Percentiles rank a stretch among this genome's conserved stretches.
Conservation (phyloP, 2,329 filamentous ascomycete genomes). For the Ophiostoma sp. region DNA sequence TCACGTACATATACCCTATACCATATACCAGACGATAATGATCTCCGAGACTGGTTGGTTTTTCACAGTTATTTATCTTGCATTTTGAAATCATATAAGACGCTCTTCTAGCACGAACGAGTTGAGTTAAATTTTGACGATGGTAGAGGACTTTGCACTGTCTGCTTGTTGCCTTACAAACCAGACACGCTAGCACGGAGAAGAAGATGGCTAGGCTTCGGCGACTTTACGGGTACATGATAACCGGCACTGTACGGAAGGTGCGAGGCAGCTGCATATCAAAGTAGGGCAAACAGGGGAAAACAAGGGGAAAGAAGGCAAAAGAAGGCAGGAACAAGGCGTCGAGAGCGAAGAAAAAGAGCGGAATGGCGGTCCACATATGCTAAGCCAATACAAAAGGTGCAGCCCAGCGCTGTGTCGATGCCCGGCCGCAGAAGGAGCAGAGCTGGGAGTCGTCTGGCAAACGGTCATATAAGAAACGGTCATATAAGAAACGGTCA, state of each 20-base stretch:
- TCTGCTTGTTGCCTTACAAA: not conserved
- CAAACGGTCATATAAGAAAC: no score
- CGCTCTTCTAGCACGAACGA: no score
- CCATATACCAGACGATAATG: not conserved
- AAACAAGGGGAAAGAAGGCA: not conserved
- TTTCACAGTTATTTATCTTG: no score
- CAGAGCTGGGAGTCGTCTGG: no score
- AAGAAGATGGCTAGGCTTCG: not conserved
- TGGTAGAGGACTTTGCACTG: not conserved
- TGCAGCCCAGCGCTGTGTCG: not conserved
- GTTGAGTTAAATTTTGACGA: not conserved
- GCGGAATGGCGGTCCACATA: not conserved
- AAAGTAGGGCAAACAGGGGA: not conserved
- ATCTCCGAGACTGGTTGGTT: no score
- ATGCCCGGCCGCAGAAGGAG: no score
- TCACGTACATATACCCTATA: conserved; percentile 11
- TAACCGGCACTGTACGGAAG: not conserved
- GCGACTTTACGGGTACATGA: not conserved
- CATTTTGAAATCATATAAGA: no score
- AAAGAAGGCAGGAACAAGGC: not conserved
- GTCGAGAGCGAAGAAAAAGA: not conserved
- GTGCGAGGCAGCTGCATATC: not conserved
- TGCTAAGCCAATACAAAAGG: not conserved
- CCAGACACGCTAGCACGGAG: not conserved
- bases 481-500: no score